phyloP scores from a whole-genome alignment of 805 yeast genomes.

The Wickerhamiella lipophila region DNA sequence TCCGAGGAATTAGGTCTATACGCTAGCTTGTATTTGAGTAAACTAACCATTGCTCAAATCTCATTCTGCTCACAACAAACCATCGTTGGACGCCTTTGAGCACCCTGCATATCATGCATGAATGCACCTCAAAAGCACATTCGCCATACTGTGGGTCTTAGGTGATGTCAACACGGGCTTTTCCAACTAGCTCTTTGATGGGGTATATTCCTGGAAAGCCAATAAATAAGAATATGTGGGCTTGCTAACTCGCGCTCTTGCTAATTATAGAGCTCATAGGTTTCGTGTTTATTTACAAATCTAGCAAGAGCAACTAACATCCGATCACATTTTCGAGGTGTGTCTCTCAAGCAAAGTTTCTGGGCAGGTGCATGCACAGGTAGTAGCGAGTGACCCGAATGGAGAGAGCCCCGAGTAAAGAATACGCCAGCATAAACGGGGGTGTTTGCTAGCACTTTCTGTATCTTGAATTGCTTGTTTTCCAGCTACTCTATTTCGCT shows the following conservation, averaged over 20 bases:
- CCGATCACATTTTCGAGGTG: background rate
- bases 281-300: background rate
- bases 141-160: background rate
- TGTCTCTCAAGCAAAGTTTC: background rate
- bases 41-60: no score
- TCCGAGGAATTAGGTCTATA: background rate
- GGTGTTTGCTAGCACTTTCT: no score
- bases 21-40: no score
- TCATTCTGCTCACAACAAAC: background rate
- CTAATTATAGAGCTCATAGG: background rate
- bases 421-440: no score
- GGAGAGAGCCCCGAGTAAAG: no score
- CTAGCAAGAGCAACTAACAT: background rate
- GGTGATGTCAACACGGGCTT: background rate
- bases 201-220: background rate
- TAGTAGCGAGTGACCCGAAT: no score
- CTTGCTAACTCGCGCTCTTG: background rate
- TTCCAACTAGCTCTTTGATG: background rate
- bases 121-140: background rate
- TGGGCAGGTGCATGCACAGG: background rate
- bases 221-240: no score
- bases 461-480: no score
- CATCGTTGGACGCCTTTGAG: no score
- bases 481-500: no score
- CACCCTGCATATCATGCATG: background rate